These are phyloP conservation scores for Phialophora verrucosa DNA, from an alignment of 2,329 filamentous ascomycete genomes.

Conservation along the genomic window DNA sequence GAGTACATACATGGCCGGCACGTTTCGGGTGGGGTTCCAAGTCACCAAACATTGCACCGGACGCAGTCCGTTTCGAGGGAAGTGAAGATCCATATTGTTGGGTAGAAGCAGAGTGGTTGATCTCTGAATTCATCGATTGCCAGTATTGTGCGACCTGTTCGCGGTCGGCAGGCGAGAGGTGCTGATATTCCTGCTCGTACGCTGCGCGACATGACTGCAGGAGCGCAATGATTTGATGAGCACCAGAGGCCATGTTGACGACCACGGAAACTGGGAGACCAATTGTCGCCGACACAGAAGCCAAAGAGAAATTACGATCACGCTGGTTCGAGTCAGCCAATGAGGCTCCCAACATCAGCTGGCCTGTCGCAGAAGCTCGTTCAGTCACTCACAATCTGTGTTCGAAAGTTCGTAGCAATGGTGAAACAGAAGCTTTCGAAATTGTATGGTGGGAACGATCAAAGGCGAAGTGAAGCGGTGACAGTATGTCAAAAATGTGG, in stretches of 20 bases:
- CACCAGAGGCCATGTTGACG: slow-evolving; percentile 31
- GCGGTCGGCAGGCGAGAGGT: slow-evolving; percentile 33
- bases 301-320: slow-evolving; percentile 3
- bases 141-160: slow-evolving; percentile 34
- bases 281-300: slow-evolving; percentile 3
- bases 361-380: slow-evolving; percentile 5
- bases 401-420: slow-evolving; percentile 14
- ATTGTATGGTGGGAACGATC: slow-evolving; percentile 7
- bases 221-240: slow-evolving; percentile 30
- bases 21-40: slow-evolving; percentile 52
- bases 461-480: slow-evolving; percentile 19
- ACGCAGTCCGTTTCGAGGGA: slow-evolving; percentile 36
- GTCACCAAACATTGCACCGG: slow-evolving; percentile 41
- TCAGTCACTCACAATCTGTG: slow-evolving; percentile 24
- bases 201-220: slow-evolving; percentile 33
- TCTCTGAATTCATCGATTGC: slow-evolving; percentile 28
- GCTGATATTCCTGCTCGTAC: slow-evolving; percentile 34
- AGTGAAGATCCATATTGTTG: slow-evolving; percentile 26
- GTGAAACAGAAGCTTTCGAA: slow-evolving; percentile 17
- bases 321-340: slow-evolving; percentile 23
- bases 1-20: slow-evolving; percentile 39
- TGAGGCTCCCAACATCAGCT: slow-evolving; percentile 16
- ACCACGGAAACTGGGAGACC: slow-evolving; percentile 12
- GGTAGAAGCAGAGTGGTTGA: slow-evolving; percentile 19
- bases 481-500: slow-evolving; percentile 12